Percentiles rank a stretch among this genome's conserved stretches.
Evolutionary conservation across 2,329 filamentous ascomycete species (phyloP).

Genomic region (Parasarocladium wereldwijsianum): DNA sequence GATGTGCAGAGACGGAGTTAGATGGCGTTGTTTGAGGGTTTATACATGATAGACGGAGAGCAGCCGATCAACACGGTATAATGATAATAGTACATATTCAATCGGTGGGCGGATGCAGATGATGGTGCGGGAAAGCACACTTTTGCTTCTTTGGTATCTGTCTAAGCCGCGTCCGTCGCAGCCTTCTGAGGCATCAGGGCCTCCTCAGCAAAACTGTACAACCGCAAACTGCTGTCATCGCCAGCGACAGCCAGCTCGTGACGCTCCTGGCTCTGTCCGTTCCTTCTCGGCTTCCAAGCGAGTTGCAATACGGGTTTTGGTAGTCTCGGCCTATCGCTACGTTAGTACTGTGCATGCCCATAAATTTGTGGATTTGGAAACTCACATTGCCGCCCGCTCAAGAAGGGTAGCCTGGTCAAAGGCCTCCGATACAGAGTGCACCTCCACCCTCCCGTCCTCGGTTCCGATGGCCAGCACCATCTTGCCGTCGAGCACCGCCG

Average conservation of each 20-base stretch:
- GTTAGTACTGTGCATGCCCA: background rate
- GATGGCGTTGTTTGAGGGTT: constrained; percentile 2
- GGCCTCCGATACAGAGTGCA: constrained; percentile 25
- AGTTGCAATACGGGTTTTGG: constrained; percentile 53
- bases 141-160: constrained; percentile 7
- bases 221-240: constrained; percentile 45
- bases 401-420: constrained; percentile 3
- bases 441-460: constrained; percentile 33
- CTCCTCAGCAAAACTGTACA: constrained; percentile 30
- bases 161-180: constrained; percentile 3
- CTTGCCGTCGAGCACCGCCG: constrained; percentile 14
- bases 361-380: too few species aligned
- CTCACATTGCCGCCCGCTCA: background rate
- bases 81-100: constrained; percentile 1
- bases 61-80: background rate
- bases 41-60: background rate
- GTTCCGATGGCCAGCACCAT: constrained; percentile 40
- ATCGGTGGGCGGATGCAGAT: too few species aligned
- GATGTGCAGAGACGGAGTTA: background rate
- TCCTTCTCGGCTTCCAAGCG: constrained; percentile 45
- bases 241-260: constrained; percentile 37
- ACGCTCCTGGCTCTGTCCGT: constrained; percentile 9
- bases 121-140: too few species aligned
- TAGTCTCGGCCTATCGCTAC: constrained; percentile 16
- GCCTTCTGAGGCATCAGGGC: background rate